Evolutionary conservation across 2,329 filamentous ascomycete genomes (phyloP), one percentile per base, ranked within the genome.

Genomic region (Colletotrichum truncatum): DNA sequence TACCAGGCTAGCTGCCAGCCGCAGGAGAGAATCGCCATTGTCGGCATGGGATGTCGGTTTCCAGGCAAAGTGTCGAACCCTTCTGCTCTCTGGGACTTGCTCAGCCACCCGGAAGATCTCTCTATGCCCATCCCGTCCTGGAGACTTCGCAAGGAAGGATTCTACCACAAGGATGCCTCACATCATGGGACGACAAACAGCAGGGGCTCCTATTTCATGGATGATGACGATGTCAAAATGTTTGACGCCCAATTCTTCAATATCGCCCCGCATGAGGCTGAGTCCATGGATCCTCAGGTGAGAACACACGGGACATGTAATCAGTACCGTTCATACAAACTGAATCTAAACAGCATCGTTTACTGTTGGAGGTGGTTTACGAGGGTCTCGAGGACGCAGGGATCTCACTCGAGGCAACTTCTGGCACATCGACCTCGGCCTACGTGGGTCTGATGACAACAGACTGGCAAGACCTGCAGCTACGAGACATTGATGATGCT

Each of bases 281-380:
- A 68, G 7, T 61, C 70, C 4, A 73, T 78, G 56, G 76, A 78
- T 52, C 75, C 76, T 5, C 75, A 77, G 61, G 56, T 51, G 16
- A 26, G 26, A 3, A 10, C 53, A 68, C 4, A 60, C 51, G 3
- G 74, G 76, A 64, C 72, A 70, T 9, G 61, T 66, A 6, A 72
- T 77, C 48, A 74, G 77, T 55, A 74, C 75, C 6, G 10, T 23
- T 53, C 30, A 36, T 14, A 14, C 4, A 12, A 14, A 23, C 30
- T 54, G 6, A 26, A 14, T 49, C 36, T 30, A 10, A 26, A 30
- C 14, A 61, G 49, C 75, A 77, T 12, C 74, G 76, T 0, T 28
- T 74, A 3, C 55, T 75, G 3, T 68, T 78, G 3, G 77, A 80
- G 49, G 72, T 72, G 1, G 73, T 77, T 2, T 79, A 77, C 56